A percentile compares a stretch with the other conserved stretches of the same genome.
phyloP scores from a whole-genome alignment of 2,329 filamentous ascomycete genomes.

The Apiospora saccharicola region DNA sequence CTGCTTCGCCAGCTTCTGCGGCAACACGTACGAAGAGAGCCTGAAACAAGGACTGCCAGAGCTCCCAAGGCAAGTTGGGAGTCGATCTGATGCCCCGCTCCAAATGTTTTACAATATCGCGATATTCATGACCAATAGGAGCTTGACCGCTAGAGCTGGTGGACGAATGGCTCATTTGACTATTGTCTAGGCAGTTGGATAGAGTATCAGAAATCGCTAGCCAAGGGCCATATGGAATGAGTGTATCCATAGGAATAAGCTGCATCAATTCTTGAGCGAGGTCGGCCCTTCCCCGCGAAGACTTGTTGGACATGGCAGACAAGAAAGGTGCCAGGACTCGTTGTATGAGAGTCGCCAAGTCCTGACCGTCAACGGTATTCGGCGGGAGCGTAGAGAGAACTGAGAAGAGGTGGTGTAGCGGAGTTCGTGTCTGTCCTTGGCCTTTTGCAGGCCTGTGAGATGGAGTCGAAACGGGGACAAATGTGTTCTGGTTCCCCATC shows the following conservation, averaged over 20 bases:
- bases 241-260: slow-evolving; percentile 52
- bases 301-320: slow-evolving; percentile 47
- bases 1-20: slow-evolving; percentile 71
- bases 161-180: slow-evolving; percentile 46
- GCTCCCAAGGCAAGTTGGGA: slow-evolving; percentile 53
- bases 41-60: slow-evolving; percentile 65
- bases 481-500: slow-evolving; percentile 60
- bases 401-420: slow-evolving; percentile 71
- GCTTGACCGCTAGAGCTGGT: slow-evolving; percentile 51
- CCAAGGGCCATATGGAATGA: slow-evolving; percentile 60
- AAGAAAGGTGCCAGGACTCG: slow-evolving; percentile 67
- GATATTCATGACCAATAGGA: slow-evolving; percentile 72
- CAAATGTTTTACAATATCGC: slow-evolving; percentile 72
- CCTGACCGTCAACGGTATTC: slow-evolving; percentile 55
- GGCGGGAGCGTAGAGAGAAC: slow-evolving; percentile 62
- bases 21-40: slow-evolving; percentile 63
- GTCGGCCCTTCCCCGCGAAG: slow-evolving; percentile 51
- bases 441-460: slow-evolving; percentile 65
- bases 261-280: slow-evolving; percentile 61
- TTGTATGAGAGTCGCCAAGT: slow-evolving; percentile 54
- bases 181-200: slow-evolving; percentile 50
- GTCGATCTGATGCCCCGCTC: slow-evolving; percentile 63
- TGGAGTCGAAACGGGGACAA: slow-evolving; percentile 71
- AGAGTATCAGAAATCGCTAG: slow-evolving; percentile 57
- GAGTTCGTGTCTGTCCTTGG: slow-evolving; percentile 59